These are phyloP conservation scores for Plasmodium billcollinsi DNA, from an alignment of 169 alveolate genomes.

Conservation along the genomic window DNA sequence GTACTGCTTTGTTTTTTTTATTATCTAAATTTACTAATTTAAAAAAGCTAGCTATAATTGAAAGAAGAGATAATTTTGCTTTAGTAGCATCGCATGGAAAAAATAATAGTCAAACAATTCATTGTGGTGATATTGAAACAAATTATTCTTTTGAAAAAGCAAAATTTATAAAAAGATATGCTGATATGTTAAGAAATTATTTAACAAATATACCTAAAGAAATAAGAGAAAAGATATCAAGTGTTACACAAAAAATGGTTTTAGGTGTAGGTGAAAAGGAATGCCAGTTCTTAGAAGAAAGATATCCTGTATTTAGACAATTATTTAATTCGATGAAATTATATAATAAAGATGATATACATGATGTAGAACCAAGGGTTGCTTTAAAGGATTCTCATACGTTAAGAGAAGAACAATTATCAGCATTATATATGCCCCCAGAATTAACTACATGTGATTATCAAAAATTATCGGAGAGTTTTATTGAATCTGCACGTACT, in stretches of 20 bases:
- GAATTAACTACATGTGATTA: constrained; percentile 88
- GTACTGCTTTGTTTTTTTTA: constrained; percentile 89
- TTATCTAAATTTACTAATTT: constrained; percentile 87
- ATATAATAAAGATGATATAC: constrained; percentile 79
- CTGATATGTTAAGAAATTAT: constrained; percentile 89
- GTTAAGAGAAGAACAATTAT: constrained; percentile 72
- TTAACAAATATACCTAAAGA: constrained; percentile 83
- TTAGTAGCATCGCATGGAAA: constrained; percentile 89
- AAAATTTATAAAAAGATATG: constrained; percentile 86
- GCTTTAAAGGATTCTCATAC: constrained; percentile 69
- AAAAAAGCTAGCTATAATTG: constrained; percentile 85
- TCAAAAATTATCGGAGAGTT: constrained; percentile 81
- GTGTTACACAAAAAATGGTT: constrained; percentile 89
- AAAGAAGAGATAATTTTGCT: constrained; percentile 86
- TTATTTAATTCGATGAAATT: constrained; percentile 81
- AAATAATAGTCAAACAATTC: constrained; percentile 90
- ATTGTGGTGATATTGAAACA: constrained; percentile 91
- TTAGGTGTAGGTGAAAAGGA: constrained; percentile 90
- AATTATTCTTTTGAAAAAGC: constrained; percentile 89
- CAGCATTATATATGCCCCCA: constrained; percentile 84
- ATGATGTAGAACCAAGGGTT: constrained; percentile 88
- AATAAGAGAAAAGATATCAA: constrained; percentile 76
- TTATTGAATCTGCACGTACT: constrained; percentile 79
- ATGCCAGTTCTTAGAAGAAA: constrained; percentile 85
- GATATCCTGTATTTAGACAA: constrained; percentile 81